Conservation (phyloP, 169 alveolate species). For the Eimeria acervulina region DNA sequence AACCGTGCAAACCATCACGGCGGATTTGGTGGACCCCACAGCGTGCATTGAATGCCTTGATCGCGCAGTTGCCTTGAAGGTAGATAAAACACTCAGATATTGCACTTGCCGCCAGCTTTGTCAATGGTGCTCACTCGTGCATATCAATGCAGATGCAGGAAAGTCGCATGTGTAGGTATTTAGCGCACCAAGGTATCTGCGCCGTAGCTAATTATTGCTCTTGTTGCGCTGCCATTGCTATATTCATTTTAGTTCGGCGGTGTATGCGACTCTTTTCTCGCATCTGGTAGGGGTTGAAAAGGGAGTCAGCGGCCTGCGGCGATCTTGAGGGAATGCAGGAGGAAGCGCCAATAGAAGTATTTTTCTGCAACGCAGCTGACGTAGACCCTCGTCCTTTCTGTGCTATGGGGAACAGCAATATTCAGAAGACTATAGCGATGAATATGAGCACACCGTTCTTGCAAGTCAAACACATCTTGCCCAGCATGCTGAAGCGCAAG, state of each 20-base stretch:
- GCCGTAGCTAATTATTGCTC: neutral
- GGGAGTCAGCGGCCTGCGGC: slow-evolving; percentile 20
- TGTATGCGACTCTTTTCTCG: neutral
- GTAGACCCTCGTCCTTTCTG: slow-evolving; percentile 78
- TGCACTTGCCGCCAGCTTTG: neutral
- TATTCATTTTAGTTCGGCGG: neutral
- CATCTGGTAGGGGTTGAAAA: slow-evolving; percentile 1
- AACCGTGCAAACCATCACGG: slow-evolving; percentile 61
- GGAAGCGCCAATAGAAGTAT: slow-evolving; percentile 55
- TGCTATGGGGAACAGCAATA: slow-evolving; percentile 13
- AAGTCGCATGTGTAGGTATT: neutral
- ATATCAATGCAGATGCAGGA: neutral
- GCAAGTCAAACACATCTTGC: slow-evolving; percentile 79
- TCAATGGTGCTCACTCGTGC: neutral
- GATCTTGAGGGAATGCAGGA: neutral
- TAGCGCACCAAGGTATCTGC: neutral
- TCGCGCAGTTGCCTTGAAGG: slow-evolving; percentile 64
- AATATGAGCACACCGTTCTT: slow-evolving; percentile 63
- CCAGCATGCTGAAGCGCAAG: slow-evolving; percentile 60
- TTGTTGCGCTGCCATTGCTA: neutral
- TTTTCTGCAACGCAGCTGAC: slow-evolving; percentile 82
- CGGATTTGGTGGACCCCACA: slow-evolving; percentile 64
- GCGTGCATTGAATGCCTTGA: slow-evolving; percentile 53
- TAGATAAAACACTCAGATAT: neutral
- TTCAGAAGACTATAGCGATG: slow-evolving; percentile 13